Evolutionary conservation across 75 land plant genomes (phyloP), one percentile per base, ranked within the genome.

Genomic region (Selaginella tamariscina): DNA sequence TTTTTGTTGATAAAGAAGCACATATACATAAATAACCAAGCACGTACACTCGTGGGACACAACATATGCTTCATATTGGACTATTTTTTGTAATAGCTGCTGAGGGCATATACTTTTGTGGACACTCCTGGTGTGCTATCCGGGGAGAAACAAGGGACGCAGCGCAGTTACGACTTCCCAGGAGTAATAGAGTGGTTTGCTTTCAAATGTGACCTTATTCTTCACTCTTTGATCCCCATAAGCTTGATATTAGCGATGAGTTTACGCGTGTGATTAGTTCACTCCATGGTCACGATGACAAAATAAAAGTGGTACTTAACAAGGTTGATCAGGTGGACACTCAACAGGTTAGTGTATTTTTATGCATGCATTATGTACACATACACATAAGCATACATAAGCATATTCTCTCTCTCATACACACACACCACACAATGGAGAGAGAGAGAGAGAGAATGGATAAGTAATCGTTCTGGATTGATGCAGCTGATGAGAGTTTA

Each of bases 231-330:
- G 62, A 59, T 27, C 62, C 62, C 21, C 62, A 59, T 59, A 59
- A 59, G 26, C 62, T 59, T n/a, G 62, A 59, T 23, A 59, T 59
- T 2, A 59, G 62, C 21, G 62, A 59, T 23, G 62, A 59, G 21
- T 59, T 59, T 23, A 59, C 8, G 26, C 62, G 62, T 21, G 62
- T 59, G 8, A 59, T 59, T 21, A 21, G 62, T 23, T 59, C 62
- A 8, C 26, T 59, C 8, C 62, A 59, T n/a, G 23, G 62, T n/a
- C 62, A 59, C 23, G 62, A 59, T 23, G 62, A 59, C 23, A 59
- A 59, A n/a, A 59, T 59, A 23, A 21, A 26, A 59, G 62, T 59
- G 23, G 62, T 59, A 2, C 62, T 59, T 59, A 59, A 59, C 26
- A 59, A 59, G 21, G 62, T 23, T 59, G 62, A 59, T 27, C 62